A percentile compares a stretch with the other conserved stretches of the same genome.
These are phyloP conservation scores for Marchantia paleacea DNA, from an alignment of 225 moss, liverwort and hornwort genomes.

Conservation along the genomic window DNA sequence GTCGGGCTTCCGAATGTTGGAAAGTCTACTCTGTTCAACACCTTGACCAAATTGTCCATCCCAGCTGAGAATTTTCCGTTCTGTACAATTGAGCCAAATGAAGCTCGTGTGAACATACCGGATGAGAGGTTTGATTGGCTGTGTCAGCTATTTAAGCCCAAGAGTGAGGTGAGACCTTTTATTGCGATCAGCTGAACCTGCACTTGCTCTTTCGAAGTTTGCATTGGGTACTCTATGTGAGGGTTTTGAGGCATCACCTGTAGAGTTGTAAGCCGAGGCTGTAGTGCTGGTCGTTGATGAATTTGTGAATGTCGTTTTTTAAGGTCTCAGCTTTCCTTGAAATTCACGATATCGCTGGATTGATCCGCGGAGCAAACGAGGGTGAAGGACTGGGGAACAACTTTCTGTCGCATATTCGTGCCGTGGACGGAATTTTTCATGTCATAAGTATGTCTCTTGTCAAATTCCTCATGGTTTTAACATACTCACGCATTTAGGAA, in stretches of 20 bases:
- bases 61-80: slow-evolving; percentile 98
- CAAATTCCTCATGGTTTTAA: too few species aligned
- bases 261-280: not conserved
- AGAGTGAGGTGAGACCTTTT: slow-evolving; percentile 68
- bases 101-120: slow-evolving; percentile 91
- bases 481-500: too few species aligned
- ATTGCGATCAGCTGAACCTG: not conserved
- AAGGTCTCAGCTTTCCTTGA: slow-evolving; percentile 96
- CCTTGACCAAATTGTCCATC: slow-evolving; percentile 83
- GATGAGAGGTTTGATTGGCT: slow-evolving; percentile 98
- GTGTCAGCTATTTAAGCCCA: slow-evolving; percentile 87
- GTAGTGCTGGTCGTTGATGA: not conserved
- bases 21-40: slow-evolving; percentile 97
- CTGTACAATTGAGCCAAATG: slow-evolving; percentile 97
- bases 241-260: not conserved
- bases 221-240: not conserved
- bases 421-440: slow-evolving; percentile 97
- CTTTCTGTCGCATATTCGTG: slow-evolving; percentile 95
- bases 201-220: not conserved
- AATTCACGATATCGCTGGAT: slow-evolving; percentile 94
- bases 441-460: slow-evolving; percentile 61
- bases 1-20: slow-evolving; percentile 98
- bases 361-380: slow-evolving; percentile 95
- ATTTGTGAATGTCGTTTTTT: not conserved
- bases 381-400: slow-evolving; percentile 96